Evolutionary conservation across 495 filamentous ascomycete genomes (phyloP), one percentile per base, ranked within the genome.

Genomic region (Gamarada debralockiae): DNA sequence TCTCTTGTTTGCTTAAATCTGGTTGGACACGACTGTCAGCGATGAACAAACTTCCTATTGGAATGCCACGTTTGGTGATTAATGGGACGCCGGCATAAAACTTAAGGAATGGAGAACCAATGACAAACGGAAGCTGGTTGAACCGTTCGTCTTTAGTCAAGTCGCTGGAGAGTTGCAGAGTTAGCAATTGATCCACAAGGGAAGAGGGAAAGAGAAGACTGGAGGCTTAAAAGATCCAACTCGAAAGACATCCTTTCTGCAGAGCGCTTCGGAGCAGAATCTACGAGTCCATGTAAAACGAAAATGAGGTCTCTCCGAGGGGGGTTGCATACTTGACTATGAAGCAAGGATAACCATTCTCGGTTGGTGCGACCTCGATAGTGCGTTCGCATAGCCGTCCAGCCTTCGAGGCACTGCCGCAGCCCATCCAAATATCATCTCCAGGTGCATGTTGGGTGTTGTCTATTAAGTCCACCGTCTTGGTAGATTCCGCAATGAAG

Each of bases 51-150:
- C 79, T 84, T 21, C 87, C 87, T 56, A 92, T 84, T 22, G 84
- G 82, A 59, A 88, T 79, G 9, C 81, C 84, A 10, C 74, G 76
- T 4, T 78, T 80, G 0, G 84, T 87, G 3, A 83, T 77, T 22
- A 92, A 74, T 0, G 84, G 83, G 1, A 82, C 81, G 13, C 79
- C 83, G 6, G 80, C 81, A 55, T 87, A 88, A 62, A 84, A 88
- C 15, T 65, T 70, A 37, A 74, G 63, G 40, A 67, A 53, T 1
- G 78, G 67, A 73, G 72, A 66, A 20, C 60, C 63, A 20, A 55
- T 47, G 27, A 79, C 69, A 53, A 72, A 72, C 1, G 67, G 55
- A 39, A 70, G 64, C 45, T 71, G 53, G 46, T 68, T 69, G 58
- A 79, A 82, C 3, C 65, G 63, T 8, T 70, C 70, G 45, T 85